Evolutionary conservation across 345 rosid genomes (phyloP), one percentile per base, ranked within the genome.

Genomic region (Stellera chamaejasme): DNA sequence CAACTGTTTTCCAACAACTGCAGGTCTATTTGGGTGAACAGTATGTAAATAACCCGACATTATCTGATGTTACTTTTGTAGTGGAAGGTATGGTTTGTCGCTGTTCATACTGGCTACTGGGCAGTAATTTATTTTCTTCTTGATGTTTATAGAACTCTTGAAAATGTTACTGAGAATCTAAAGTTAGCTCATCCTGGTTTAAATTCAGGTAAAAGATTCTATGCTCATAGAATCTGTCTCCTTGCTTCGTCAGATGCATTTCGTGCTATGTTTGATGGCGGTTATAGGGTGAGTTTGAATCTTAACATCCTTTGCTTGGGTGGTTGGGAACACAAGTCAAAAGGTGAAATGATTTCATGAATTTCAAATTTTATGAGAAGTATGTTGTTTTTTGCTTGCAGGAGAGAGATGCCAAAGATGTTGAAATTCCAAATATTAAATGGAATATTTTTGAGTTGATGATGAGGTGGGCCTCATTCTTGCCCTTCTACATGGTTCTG

Each of bases 261-360:
- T 16, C 86, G 84, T 55, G 95, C 95, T 56, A 83, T 87, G 95
- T 87, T 87, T 54, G 90, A 83, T 65, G 90, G 88, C 43, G 81
- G 79, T 45, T 87, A 87, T 71, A 69, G 75, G 82, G 90, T 83
- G 63, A 81, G 75, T 9, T 48, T 12, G 15, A n/a, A 44, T 10
- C 44, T 11, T 43, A 26, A 27, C 7, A 16, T 36, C 10, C 7
- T 32, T 46, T 2, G 36, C 59, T 13, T 19, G 16, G 26, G 23
- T 23, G 47, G 23, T 42, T 0, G 6, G 28, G 14, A 43, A 11
- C 19, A 14, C 19, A 27, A 43, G 9, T 49, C 36, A 50, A 50
- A 16, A 45, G 54, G n/a, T 60, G 54, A 23, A 8, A 56, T 3
- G 1, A 49, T 11, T 11, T 48, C 26, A 32, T 32, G 39, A 32